These are phyloP conservation scores for Bryum argenteum DNA, from an alignment of 225 moss, liverwort and hornwort genomes.

Conservation along the genomic window DNA sequence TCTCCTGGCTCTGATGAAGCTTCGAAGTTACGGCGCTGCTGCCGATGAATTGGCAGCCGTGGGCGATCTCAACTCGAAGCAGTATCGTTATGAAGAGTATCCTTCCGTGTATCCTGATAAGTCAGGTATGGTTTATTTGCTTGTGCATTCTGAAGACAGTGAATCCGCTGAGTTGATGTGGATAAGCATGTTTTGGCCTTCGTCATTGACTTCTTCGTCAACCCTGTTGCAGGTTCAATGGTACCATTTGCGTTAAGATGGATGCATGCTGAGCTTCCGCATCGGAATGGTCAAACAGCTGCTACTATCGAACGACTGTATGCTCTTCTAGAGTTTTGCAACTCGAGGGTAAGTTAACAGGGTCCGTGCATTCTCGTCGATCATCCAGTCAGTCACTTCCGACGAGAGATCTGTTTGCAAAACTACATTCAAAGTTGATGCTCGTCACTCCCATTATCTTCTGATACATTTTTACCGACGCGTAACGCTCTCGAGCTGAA, in stretches of 20 bases:
- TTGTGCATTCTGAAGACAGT: neutral
- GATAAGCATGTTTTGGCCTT: neutral
- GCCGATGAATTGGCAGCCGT: constrained; percentile 71
- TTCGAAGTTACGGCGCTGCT: constrained; percentile 88
- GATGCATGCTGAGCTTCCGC: constrained; percentile 96
- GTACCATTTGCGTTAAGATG: constrained; percentile 93
- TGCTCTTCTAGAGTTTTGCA: constrained; percentile 84
- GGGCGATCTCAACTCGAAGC: constrained; percentile 71
- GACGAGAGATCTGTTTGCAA: constrained; percentile 11
- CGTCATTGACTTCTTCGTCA: constrained; percentile 14
- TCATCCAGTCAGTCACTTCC: constrained; percentile 4
- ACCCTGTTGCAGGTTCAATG: constrained; percentile 75
- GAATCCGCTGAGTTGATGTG: neutral
- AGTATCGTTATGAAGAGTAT: constrained; percentile 79
- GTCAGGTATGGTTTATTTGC: constrained; percentile 46
- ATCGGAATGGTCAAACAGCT: constrained; percentile 79
- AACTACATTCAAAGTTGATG: neutral
- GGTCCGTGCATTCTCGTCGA: constrained; percentile 12
- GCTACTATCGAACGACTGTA: constrained; percentile 79
- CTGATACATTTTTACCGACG: neutral
- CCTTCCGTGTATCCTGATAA: constrained; percentile 76
- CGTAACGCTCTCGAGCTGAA: constrained; percentile 9
- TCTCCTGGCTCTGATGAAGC: constrained; percentile 90
- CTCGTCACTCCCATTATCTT: neutral
- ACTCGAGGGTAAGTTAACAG: constrained; percentile 62